A percentile compares a stretch with the other conserved stretches of the same genome.
phyloP scores from a whole-genome alignment of 2,329 filamentous ascomycete genomes.

The Pestalotiopsis sp. region DNA sequence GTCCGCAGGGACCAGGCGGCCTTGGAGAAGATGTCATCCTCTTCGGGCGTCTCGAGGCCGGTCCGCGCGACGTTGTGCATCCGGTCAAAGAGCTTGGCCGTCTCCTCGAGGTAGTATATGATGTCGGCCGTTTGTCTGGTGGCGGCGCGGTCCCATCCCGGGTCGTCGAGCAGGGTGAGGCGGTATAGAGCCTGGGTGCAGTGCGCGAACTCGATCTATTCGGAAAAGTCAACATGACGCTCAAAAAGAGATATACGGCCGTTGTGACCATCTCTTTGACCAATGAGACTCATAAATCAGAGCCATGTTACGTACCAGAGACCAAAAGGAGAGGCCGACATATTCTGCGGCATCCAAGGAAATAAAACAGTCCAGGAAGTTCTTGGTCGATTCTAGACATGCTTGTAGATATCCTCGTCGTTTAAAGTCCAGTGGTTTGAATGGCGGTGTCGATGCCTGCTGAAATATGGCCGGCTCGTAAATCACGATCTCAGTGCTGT shows the following conservation, averaged over 20 bases:
- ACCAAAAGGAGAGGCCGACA: constrained; percentile 24
- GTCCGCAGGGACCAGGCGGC: constrained; percentile 4
- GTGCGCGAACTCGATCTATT: constrained; percentile 27
- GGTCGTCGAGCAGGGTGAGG: constrained; percentile 28
- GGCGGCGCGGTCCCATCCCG: constrained; percentile 27
- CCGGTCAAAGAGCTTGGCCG: constrained; percentile 20
- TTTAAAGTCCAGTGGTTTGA: constrained; percentile 8
- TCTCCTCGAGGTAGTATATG: constrained; percentile 21
- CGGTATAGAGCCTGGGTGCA: constrained; percentile 30
- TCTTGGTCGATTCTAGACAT: constrained; percentile 24
- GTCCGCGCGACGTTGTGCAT: constrained; percentile 21
- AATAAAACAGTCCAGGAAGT: constrained; percentile 26
- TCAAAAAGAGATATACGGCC: neutral
- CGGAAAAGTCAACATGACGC: neutral
- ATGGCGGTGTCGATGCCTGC: constrained; percentile 14
- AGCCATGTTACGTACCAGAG: constrained; percentile 10
- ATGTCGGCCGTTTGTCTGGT: constrained; percentile 23
- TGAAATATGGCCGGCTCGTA: constrained; percentile 36
- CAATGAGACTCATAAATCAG: neutral
- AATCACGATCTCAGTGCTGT: constrained; percentile 38
- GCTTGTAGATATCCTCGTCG: constrained; percentile 26
- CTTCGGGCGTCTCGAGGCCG: constrained; percentile 16
- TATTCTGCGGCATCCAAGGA: constrained; percentile 21
- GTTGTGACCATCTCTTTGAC: neutral
- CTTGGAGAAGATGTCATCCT: constrained; percentile 5